Conservation (phyloP, 129 eudicot species). For the Dittrichia graveolens region DNA sequence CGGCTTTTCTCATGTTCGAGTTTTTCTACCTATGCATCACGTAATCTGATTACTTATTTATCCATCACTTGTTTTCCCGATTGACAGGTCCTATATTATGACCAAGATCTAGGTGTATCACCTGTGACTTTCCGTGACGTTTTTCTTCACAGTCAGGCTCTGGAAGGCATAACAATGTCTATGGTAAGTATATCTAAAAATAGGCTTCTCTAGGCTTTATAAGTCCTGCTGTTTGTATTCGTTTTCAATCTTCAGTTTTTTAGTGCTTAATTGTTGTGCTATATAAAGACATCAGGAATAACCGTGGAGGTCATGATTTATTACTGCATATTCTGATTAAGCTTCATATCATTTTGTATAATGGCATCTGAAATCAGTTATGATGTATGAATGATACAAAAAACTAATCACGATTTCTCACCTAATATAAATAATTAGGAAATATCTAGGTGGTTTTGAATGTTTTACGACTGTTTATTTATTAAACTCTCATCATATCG, state of each 20-base stretch:
- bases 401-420: too few species aligned
- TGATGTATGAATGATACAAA: too few species aligned
- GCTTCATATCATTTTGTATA: too few species aligned
- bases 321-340: too few species aligned
- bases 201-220: slow-evolving; percentile 9
- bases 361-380: too few species aligned
- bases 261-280: too few species aligned
- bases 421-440: too few species aligned
- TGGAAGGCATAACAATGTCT: slow-evolving; percentile 87
- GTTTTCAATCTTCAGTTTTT: too few species aligned
- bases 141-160: slow-evolving; percentile 89
- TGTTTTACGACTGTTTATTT: too few species aligned
- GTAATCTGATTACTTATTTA: slow-evolving; percentile 21
- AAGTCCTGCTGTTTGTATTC: neutral
- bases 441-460: neutral
- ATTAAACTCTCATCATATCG: too few species aligned
- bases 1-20: neutral
- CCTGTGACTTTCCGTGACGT: slow-evolving; percentile 81
- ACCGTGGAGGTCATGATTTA: too few species aligned
- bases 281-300: too few species aligned
- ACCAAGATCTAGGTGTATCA: slow-evolving; percentile 64
- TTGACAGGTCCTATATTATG: slow-evolving; percentile 68
- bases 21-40: slow-evolving; percentile 2
- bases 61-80: slow-evolving; percentile 17
- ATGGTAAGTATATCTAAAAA: slow-evolving; percentile 55